Evolutionary conservation across 139 green algal species (phyloP).

Genomic region (Chlamydomonas asymmetrica): DNA sequence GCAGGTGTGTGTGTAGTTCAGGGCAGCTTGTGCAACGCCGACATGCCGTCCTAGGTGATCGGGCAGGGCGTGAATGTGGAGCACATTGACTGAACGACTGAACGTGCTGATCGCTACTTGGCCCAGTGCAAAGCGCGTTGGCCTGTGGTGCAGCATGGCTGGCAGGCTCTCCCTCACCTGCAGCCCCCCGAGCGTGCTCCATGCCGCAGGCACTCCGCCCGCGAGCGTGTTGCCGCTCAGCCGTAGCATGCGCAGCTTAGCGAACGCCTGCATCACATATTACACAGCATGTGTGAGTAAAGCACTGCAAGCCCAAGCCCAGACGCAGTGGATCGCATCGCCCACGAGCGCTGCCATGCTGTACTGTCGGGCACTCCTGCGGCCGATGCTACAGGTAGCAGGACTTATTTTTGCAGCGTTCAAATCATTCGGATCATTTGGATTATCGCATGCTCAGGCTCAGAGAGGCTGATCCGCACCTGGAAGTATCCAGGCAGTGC

Average conservation of each 20-base stretch:
- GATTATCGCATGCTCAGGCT: neutral
- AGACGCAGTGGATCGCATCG: too few species aligned
- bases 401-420: neutral
- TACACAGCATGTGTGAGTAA: too few species aligned
- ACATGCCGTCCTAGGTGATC: neutral
- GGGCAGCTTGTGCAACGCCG: slow-evolving; percentile 9
- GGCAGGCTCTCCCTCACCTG: too few species aligned
- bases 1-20: neutral
- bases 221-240: too few species aligned
- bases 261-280: too few species aligned
- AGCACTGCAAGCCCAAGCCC: too few species aligned
- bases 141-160: neutral
- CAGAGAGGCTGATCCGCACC: neutral
- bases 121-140: neutral
- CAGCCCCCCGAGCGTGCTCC: too few species aligned
- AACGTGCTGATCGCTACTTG: neutral
- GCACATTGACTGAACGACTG: neutral
- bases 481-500: neutral
- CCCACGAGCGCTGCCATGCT: too few species aligned
- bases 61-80: neutral
- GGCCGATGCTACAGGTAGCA: neutral
- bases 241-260: too few species aligned
- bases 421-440: neutral
- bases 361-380: too few species aligned
- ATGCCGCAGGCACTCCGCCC: too few species aligned